Conservation (phyloP, 257 asterid genomes). For the Primulina eburnea region DNA sequence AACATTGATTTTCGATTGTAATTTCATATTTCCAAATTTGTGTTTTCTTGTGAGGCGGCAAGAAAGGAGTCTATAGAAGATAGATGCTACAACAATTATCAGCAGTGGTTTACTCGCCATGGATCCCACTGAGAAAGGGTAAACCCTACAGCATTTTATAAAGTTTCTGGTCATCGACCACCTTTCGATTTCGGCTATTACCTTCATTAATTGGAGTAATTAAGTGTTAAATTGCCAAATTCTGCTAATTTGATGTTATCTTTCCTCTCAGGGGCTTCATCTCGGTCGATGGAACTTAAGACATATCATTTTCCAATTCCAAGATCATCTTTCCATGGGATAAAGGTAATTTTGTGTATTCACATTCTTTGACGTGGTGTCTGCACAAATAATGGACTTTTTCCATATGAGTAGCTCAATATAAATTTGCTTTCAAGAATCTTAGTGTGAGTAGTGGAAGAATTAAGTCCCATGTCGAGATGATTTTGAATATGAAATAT, state of each 20-base stretch:
- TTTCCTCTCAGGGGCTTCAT: slow-evolving; percentile 35
- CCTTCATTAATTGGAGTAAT: not conserved
- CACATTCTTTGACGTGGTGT: not conserved
- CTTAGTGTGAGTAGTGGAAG: not conserved
- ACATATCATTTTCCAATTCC: slow-evolving; percentile 25
- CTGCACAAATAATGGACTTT: not conserved
- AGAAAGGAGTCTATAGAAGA: not conserved
- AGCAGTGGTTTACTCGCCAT: slow-evolving; percentile 33
- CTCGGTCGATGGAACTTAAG: slow-evolving; percentile 26
- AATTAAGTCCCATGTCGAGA: not conserved
- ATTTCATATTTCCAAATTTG: not conserved
- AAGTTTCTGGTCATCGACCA: too few species aligned
- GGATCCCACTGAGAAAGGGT: slow-evolving; percentile 37
- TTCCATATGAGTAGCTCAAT: not conserved
- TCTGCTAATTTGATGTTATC: slow-evolving; percentile 22
- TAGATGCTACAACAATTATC: slow-evolving; percentile 43
- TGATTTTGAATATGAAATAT: not conserved
- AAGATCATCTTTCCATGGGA: slow-evolving; percentile 28
- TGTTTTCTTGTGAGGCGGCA: not conserved
- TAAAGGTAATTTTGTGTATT: slow-evolving; percentile 24
- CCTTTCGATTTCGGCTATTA: not conserved
- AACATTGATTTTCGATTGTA: too few species aligned
- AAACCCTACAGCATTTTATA: not conserved
- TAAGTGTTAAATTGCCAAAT: not conserved
- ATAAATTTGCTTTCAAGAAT: not conserved